Base-by-base conservation (phyloP, 441 rosid species). In the Adansonia rubrostipa region DNA sequence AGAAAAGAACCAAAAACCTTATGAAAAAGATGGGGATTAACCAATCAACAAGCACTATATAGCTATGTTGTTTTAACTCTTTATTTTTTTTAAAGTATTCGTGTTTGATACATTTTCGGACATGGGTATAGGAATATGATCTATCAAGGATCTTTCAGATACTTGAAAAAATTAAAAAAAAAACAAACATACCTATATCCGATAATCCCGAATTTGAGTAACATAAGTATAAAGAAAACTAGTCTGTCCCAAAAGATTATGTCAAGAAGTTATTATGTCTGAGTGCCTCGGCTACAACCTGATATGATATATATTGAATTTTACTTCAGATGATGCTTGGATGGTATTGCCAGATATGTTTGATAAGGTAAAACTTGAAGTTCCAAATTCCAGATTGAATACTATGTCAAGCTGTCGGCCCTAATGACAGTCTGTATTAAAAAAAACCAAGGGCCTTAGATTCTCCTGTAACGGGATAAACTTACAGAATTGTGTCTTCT, bases 381-480 rank as follows among this genome's bases (percentile, higher is more conserved):
- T 75, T 47, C 60, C 20, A 45, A 11, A 40, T 17, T 14, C 19
- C 42, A 45, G 13, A 56, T 17, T 0, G 13, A 61, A 68, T 20
- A 17, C 6, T 20, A 40, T 44, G 22, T 74, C 42, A 75, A 36
- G 58, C 54, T 71, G 68, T 76, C 67, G 60, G 73, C 58, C 79
- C 80, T 73, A 65, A 71, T 78, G 86, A 77, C 84, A 74, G 85
- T 64, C 83, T 82, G 81, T 48, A 68, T 73, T 65, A 24, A 78
- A 72, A 51, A 51, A 51, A 77, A 80, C 54, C 77, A 73, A 58
- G 57, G 72, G 69, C 68, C 82, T 53, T 44, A 84, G 86, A 87
- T 87, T 84, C 88, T 74, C 48, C 69, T 80, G 45, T 54, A 79
- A 78, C 45, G 80, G 84, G 84, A 82, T 70, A 76, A 75, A 36